Conservation (phyloP, 140 eudicot genomes). For the Eryngium alpinum region DNA sequence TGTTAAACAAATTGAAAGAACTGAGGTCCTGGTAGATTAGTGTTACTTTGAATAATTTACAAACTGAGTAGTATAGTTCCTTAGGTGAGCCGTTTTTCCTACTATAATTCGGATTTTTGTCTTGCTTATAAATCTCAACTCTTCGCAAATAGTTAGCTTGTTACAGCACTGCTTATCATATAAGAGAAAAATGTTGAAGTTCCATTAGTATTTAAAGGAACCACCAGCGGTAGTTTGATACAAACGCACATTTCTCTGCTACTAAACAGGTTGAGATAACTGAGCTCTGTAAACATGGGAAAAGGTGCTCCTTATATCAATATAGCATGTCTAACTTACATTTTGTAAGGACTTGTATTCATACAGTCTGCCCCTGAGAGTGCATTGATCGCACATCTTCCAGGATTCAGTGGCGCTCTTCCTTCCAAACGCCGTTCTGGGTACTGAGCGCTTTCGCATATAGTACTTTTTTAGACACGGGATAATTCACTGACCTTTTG, state of each 20-base stretch:
- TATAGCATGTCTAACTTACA: conserved; percentile 16
- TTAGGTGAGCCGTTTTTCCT: no score
- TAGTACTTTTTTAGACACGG: background rate
- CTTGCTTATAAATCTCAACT: no score
- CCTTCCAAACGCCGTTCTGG: conserved; percentile 89
- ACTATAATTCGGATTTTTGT: no score
- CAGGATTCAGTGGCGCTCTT: conserved; percentile 64
- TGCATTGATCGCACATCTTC: conserved; percentile 48
- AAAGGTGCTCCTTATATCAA: background rate
- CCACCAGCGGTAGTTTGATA: background rate
- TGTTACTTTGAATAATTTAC: no score
- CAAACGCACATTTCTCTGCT: background rate
- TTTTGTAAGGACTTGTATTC: conserved; percentile 22
- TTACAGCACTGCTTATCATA: background rate
- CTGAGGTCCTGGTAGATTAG: no score
- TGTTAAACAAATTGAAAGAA: no score
- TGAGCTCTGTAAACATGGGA: background rate
- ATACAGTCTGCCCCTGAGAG: conserved; percentile 53
- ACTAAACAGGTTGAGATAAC: background rate
- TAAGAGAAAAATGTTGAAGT: background rate
- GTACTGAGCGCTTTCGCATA: conserved; percentile 20
- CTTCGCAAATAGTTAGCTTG: no score
- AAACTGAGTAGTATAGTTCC: no score
- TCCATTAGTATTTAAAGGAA: background rate
- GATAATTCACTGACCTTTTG: conserved; percentile 7